Percentiles rank a stretch among this genome's conserved stretches.
Conservation (phyloP, 495 filamentous ascomycete genomes). For the Tuber magnatum region DNA sequence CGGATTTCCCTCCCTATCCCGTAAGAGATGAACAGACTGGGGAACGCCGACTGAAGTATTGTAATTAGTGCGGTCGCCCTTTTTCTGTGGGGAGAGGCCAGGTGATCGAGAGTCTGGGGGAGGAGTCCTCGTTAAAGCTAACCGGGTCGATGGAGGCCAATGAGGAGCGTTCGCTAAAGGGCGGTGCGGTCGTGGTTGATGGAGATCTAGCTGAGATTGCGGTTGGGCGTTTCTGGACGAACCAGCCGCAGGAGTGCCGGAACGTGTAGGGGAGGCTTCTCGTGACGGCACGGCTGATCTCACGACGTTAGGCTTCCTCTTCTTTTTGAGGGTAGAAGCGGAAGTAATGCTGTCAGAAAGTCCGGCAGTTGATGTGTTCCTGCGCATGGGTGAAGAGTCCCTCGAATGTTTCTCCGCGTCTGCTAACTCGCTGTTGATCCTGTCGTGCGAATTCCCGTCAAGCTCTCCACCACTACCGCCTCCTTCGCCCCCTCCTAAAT, state of each 20-base stretch:
- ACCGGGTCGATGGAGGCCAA: slow-evolving; percentile 37
- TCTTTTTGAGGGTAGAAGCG: slow-evolving; percentile 26
- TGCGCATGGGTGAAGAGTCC: slow-evolving; percentile 32
- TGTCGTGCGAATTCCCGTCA: slow-evolving; percentile 25
- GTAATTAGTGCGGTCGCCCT: slow-evolving; percentile 47
- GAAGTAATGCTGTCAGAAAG: slow-evolving; percentile 29
- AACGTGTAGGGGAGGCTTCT: slow-evolving; percentile 39
- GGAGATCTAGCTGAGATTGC: slow-evolving; percentile 31
- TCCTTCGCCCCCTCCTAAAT: slow-evolving; percentile 14
- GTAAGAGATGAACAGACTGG: slow-evolving; percentile 41
- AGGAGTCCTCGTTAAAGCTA: slow-evolving; percentile 37
- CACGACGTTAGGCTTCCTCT: slow-evolving; percentile 28
- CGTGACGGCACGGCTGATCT: slow-evolving; percentile 38
- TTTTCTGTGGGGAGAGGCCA: slow-evolving; percentile 38
- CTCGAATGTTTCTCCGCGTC: slow-evolving; percentile 31
- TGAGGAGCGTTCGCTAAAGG: slow-evolving; percentile 37
- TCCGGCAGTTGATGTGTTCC: slow-evolving; percentile 31
- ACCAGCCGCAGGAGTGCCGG: slow-evolving; percentile 32
- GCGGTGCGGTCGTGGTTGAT: slow-evolving; percentile 36
- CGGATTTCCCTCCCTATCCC: slow-evolving; percentile 28
- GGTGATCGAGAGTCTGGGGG: slow-evolving; percentile 39
- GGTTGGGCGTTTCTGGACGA: slow-evolving; percentile 36
- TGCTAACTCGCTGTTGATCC: slow-evolving; percentile 25
- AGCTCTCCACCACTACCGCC: slow-evolving; percentile 14
- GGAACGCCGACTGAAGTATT: slow-evolving; percentile 47